These are phyloP conservation scores for Aechmea fasciata DNA, from an alignment of 176 grass and related monocot genomes.

Conservation along the genomic window DNA sequence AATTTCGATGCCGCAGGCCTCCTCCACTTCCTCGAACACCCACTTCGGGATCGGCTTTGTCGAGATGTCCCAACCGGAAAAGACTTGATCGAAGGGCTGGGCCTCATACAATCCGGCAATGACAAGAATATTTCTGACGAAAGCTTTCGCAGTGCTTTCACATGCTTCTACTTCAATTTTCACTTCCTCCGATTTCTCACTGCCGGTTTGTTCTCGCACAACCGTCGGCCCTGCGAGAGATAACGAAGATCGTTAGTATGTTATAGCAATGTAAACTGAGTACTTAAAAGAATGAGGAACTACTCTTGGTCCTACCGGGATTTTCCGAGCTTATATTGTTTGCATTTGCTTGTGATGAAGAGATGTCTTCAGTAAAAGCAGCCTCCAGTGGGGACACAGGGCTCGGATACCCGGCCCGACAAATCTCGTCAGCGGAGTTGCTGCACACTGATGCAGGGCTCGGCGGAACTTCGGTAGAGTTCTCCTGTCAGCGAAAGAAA, in stretches of 20 bases:
- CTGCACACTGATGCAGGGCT: slow-evolving; percentile 88
- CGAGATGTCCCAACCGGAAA: slow-evolving; percentile 15
- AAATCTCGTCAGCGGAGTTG: slow-evolving; percentile 71
- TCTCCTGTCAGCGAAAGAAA: slow-evolving; percentile 53
- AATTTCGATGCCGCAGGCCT: slow-evolving; percentile 2
- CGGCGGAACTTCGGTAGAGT: slow-evolving; percentile 91
- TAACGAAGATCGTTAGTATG: not conserved
- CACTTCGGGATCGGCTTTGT: slow-evolving; percentile 47
- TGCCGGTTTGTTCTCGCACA: slow-evolving; percentile 22
- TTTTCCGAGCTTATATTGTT: slow-evolving; percentile 27
- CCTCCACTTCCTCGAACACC: slow-evolving; percentile 56
- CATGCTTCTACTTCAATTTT: slow-evolving; percentile 15
- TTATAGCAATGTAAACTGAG: too few relatives aligned
- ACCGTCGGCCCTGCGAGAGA: slow-evolving; percentile 28
- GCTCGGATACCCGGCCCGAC: slow-evolving; percentile 64
- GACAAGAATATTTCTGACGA: slow-evolving; percentile 45
- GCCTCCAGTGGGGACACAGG: slow-evolving; percentile 77
- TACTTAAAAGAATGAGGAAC: slow-evolving; percentile 7
- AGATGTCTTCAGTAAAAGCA: slow-evolving; percentile 50
- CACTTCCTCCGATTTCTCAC: slow-evolving; percentile 19
- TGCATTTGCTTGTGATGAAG: slow-evolving; percentile 26
- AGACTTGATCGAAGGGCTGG: slow-evolving; percentile 6
- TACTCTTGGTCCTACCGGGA: slow-evolving; percentile 31
- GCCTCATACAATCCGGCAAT: slow-evolving; percentile 41
- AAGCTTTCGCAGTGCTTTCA: slow-evolving; percentile 41